phyloP scores from a whole-genome alignment of 148 eudicot genomes.

The Persicaria maculosa region DNA sequence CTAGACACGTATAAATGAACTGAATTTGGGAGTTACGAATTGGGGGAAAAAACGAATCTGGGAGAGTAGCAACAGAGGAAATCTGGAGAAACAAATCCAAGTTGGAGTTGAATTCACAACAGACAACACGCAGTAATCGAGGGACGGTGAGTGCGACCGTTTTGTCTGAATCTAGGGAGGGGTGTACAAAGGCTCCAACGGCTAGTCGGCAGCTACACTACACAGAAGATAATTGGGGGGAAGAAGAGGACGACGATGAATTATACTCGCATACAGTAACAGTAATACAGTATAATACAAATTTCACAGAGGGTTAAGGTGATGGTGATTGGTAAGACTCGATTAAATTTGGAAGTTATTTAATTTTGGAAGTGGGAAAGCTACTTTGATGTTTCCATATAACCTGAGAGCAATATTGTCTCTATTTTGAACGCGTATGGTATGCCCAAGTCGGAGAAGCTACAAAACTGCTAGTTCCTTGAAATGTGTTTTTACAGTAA shows the following conservation, averaged over 20 bases:
- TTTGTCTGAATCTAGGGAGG: slow-evolving; percentile 5
- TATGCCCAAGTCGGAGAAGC: too few relatives aligned
- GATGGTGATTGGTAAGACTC: too few relatives aligned
- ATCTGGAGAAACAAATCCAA: not conserved
- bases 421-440: too few relatives aligned
- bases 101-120: not conserved
- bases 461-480: too few relatives aligned
- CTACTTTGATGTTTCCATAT: too few relatives aligned
- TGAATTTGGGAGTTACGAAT: not conserved
- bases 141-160: not conserved
- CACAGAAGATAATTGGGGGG: not conserved
- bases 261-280: not conserved
- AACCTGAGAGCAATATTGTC: too few relatives aligned
- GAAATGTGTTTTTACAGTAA: too few relatives aligned
- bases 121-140: not conserved
- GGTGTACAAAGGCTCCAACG: not conserved
- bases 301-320: too few relatives aligned
- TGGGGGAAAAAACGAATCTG: not conserved
- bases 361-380: too few relatives aligned
- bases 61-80: not conserved
- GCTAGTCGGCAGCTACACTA: not conserved
- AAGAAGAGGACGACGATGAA: not conserved
- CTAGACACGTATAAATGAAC: not conserved
- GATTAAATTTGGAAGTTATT: too few relatives aligned
- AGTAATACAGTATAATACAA: too few relatives aligned